Base-by-base conservation (phyloP, 495 filamentous ascomycete species). In the Penicillium ochrochloron region DNA sequence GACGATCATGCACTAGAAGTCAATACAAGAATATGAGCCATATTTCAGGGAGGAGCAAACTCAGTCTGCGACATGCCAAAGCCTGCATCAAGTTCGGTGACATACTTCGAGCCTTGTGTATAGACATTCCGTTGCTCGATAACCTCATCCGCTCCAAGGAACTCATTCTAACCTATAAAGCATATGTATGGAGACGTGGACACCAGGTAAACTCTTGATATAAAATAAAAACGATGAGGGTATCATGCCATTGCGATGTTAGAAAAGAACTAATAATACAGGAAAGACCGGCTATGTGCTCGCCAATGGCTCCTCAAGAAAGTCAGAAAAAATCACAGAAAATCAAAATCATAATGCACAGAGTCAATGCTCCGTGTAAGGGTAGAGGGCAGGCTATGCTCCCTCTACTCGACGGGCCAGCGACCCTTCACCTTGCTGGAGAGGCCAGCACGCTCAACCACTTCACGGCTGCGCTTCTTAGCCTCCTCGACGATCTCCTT, bases 391-490 rank as follows among this genome's bases (percentile, higher is more conserved):
- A 17, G 10, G 8, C 12, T 10, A n/a, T n/a, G 14, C 44, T 3
- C 14, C 17, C 46, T 27, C 41, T 67, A 70, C 46, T 70, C 70
- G 10, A 76, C 57, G 34, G 76, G 77, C 79, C 80, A 82, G 27
- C 73, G 70, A 34, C 70, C 71, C 55, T 75, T 71, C 37, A 82
- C 72, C 64, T 78, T 73, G 51, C 71, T 66, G 14, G 53, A 69
- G 60, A 83, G 60, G 0, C 79, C 80, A 21, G 80, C 79, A 33
- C 81, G 65, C 21, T 72, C 68, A 37, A 80, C 77, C 29, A 82
- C 74, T 56, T 83, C 76, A 3, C 69, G 64, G 33, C 76, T 75
- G 51, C 78, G 71, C 61, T 69, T 60, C 63, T 78, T 59, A 5
- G 76, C 76, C 48, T 78, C 77, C 14, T 58, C 37, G 1, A 79